A percentile compares a stretch with the other conserved stretches of the same genome.
Evolutionary conservation across 2,329 filamentous ascomycete genomes (phyloP).

Genomic region (Diatrype stigma): DNA sequence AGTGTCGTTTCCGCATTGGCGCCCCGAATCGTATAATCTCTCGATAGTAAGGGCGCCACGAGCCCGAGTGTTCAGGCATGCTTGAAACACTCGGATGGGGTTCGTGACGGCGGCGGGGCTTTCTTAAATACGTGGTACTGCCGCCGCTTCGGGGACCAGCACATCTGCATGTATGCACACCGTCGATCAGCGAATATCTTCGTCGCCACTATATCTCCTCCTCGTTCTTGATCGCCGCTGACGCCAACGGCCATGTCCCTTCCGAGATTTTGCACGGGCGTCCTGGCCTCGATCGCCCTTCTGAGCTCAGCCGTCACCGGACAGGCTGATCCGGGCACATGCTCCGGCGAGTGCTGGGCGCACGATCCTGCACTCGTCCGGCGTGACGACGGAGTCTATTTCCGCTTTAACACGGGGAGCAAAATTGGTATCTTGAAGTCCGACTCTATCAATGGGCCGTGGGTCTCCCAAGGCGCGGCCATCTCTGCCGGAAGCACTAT

Average conservation of each 20-base stretch:
- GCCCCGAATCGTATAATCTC: too few relatives aligned
- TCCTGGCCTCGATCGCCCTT: conserved; percentile 13
- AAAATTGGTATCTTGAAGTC: conserved; percentile 37
- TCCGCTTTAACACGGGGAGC: conserved; percentile 38
- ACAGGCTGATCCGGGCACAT: conserved; percentile 31
- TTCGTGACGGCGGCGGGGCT: too few relatives aligned
- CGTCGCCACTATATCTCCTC: too few relatives aligned
- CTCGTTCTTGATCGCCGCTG: too few relatives aligned
- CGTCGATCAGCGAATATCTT: too few relatives aligned
- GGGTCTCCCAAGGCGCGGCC: conserved; percentile 38
- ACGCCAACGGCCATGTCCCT: not conserved
- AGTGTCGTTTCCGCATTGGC: too few relatives aligned
- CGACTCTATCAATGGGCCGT: conserved; percentile 34
- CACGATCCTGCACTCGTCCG: conserved; percentile 37
- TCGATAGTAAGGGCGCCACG: too few relatives aligned
- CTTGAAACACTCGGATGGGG: too few relatives aligned
- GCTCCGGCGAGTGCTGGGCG: conserved; percentile 33
- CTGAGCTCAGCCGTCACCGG: conserved; percentile 2
- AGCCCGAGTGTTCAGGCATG: too few relatives aligned
- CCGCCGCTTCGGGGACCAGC: too few relatives aligned
- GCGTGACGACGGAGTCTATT: conserved; percentile 36
- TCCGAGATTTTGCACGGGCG: not conserved
- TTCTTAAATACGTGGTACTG: too few relatives aligned
- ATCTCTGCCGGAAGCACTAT: conserved; percentile 36
- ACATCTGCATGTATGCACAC: too few relatives aligned